A percentile compares a stretch with the other conserved stretches of the same genome.
Evolutionary conservation across 345 rosid species (phyloP).

Genomic region (Populus deltoides): DNA sequence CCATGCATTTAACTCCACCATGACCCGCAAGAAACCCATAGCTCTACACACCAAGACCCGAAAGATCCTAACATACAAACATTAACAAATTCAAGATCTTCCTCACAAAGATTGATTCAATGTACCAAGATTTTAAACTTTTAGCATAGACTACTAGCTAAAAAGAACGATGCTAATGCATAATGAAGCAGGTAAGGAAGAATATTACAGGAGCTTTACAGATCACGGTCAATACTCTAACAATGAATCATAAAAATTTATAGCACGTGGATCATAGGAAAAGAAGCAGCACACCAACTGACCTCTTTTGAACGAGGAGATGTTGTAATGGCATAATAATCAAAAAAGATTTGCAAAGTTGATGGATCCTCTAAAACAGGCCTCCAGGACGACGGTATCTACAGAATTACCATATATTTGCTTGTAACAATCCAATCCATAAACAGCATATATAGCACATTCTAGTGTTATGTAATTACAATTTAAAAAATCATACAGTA

Average conservation of each 20-base stretch:
- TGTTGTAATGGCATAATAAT: slow-evolving; percentile 75
- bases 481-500: neutral
- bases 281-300: slow-evolving; percentile 11
- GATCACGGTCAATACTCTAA: neutral
- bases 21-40: neutral
- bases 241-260: neutral
- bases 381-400: slow-evolving; percentile 93
- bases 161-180: neutral
- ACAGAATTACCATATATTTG: slow-evolving; percentile 20
- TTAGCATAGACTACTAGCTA: neutral
- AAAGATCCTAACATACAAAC: neutral
- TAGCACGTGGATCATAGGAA: neutral
- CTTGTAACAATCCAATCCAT: neutral
- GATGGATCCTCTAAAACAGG: slow-evolving; percentile 86
- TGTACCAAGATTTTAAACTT: neutral
- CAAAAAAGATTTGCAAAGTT: slow-evolving; percentile 91
- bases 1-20: neutral
- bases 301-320: slow-evolving; percentile 97
- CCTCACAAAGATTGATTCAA: neutral
- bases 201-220: neutral
- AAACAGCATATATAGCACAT: slow-evolving; percentile 8
- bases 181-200: neutral
- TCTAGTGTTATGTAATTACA: neutral
- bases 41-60: neutral
- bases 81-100: neutral